These are phyloP conservation scores for Talaromyces verruculosus DNA, from an alignment of 2,329 filamentous ascomycete species.

Conservation along the genomic window DNA sequence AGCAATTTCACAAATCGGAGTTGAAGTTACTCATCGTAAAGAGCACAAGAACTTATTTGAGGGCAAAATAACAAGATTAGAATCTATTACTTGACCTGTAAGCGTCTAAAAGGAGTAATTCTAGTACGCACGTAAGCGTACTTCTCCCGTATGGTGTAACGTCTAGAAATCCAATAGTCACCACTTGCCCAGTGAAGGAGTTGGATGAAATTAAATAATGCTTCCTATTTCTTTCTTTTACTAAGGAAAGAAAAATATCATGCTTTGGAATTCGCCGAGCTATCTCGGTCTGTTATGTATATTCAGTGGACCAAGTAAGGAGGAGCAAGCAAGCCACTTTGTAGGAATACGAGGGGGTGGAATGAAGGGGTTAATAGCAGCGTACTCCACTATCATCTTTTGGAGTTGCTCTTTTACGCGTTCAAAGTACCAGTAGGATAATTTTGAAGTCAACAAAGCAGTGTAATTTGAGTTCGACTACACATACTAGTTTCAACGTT, in stretches of 20 bases:
- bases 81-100: not conserved
- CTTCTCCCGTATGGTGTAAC: not conserved
- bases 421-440: too few species aligned
- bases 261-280: not conserved
- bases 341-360: not conserved
- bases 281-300: not conserved
- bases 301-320: not conserved
- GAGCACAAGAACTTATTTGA: not conserved
- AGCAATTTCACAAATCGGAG: not conserved
- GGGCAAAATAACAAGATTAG: too few species aligned
- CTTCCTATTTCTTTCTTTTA: not conserved
- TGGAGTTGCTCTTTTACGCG: too few species aligned
- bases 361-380: slow-evolving; percentile 5
- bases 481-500: too few species aligned
- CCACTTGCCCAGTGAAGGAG: too few species aligned
- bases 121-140: not conserved
- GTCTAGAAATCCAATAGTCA: not conserved
- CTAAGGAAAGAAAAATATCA: too few species aligned
- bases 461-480: too few species aligned
- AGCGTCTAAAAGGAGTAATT: not conserved
- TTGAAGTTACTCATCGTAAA: not conserved
- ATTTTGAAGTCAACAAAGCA: too few species aligned
- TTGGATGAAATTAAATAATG: not conserved
- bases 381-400: too few species aligned
- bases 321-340: not conserved